Percentiles rank a stretch among this genome's conserved stretches.
These are phyloP conservation scores for Talaromyces stipitatus DNA, from an alignment of 495 filamentous ascomycete species.

Conservation along the genomic window DNA sequence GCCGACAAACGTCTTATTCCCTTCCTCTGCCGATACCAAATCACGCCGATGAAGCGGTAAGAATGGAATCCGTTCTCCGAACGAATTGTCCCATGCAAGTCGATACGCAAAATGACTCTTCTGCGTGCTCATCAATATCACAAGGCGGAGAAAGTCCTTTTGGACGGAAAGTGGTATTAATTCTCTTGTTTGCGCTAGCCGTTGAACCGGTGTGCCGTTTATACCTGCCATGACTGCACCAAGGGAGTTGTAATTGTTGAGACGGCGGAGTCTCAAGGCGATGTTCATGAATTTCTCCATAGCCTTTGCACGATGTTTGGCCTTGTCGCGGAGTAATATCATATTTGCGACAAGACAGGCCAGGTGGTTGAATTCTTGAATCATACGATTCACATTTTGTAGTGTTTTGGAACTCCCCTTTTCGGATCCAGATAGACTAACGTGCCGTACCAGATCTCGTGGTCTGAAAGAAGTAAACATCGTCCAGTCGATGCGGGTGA, in stretches of 20 bases:
- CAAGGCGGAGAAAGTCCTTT: slow-evolving; percentile 80
- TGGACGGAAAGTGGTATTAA: slow-evolving; percentile 61
- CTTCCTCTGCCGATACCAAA: slow-evolving; percentile 84
- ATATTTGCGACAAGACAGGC: slow-evolving; percentile 88
- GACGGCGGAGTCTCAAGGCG: slow-evolving; percentile 69
- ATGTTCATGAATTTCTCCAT: slow-evolving; percentile 92
- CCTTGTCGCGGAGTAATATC: slow-evolving; percentile 87
- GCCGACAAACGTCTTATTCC: slow-evolving; percentile 79
- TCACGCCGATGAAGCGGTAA: slow-evolving; percentile 86
- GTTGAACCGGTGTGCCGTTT: slow-evolving; percentile 77
- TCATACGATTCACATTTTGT: slow-evolving; percentile 85
- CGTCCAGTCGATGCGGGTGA: slow-evolving; percentile 94
- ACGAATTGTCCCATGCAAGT: slow-evolving; percentile 92
- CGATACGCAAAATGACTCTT: slow-evolving; percentile 92
- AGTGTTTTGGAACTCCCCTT: slow-evolving; percentile 75
- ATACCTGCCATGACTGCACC: slow-evolving; percentile 91
- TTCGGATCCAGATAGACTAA: slow-evolving; percentile 60
- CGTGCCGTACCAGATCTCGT: slow-evolving; percentile 85
- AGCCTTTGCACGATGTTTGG: slow-evolving; percentile 84
- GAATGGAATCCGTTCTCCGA: slow-evolving; percentile 83
- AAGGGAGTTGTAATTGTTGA: slow-evolving; percentile 96
- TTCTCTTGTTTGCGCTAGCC: slow-evolving; percentile 73
- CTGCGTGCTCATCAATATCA: slow-evolving; percentile 85
- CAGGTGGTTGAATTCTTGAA: slow-evolving; percentile 91
- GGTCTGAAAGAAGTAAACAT: slow-evolving; percentile 96